Evolutionary conservation across 129 eudicot genomes (phyloP).

Genomic region (Kitagawia praeruptora): DNA sequence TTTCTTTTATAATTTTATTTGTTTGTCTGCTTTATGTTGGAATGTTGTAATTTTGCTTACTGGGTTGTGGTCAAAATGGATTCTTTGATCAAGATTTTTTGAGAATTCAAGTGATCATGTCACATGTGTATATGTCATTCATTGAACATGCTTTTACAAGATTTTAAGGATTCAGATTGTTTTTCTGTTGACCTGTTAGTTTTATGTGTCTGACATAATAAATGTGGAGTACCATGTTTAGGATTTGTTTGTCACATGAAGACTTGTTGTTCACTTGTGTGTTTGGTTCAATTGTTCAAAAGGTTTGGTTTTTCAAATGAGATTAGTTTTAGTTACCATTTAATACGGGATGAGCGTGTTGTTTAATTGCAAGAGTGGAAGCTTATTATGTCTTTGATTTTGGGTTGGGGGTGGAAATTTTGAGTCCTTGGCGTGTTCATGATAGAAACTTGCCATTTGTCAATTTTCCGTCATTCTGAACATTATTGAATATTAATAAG

Average conservation of each 20-base stretch:
- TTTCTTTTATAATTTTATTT: neutral
- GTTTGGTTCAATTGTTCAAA: too few species aligned
- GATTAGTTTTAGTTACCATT: neutral
- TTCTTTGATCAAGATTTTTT: neutral
- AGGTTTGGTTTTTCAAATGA: neutral
- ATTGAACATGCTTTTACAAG: neutral
- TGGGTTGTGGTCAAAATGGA: slow-evolving; percentile 9
- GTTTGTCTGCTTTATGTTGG: neutral
- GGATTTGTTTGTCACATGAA: neutral
- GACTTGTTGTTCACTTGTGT: too few species aligned
- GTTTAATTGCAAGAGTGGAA: neutral
- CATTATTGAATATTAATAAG: neutral
- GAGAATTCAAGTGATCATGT: neutral
- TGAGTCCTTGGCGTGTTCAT: neutral
- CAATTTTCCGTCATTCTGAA: neutral
- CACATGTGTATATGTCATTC: neutral
- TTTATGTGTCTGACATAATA: neutral
- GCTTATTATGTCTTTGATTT: too few species aligned
- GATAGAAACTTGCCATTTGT: neutral
- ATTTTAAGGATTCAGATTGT: neutral
- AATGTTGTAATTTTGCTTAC: neutral
- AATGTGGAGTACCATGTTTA: neutral
- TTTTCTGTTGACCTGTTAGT: neutral
- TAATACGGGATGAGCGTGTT: neutral
- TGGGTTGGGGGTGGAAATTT: too few species aligned